Conservation (phyloP, 129 eudicot genomes). For the Kitagawia praeruptora region DNA sequence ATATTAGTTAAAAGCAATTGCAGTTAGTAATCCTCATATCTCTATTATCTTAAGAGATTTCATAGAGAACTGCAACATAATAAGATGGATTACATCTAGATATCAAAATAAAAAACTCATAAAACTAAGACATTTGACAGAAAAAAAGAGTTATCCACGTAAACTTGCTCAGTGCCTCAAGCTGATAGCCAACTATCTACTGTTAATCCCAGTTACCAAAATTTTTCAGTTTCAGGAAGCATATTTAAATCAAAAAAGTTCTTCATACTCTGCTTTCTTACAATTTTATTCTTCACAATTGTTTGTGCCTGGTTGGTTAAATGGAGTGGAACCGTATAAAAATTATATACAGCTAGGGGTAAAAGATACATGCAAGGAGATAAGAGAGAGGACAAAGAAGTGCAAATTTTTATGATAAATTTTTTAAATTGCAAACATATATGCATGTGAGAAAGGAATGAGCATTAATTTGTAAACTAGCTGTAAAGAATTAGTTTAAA, state of each 20-base stretch:
- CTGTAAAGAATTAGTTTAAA: neutral
- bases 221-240: neutral
- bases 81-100: neutral
- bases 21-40: neutral
- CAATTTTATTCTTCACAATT: neutral
- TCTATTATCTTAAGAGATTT: neutral
- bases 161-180: neutral
- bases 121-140: neutral
- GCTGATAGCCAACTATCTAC: neutral
- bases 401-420: neutral
- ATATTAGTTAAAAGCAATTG: neutral
- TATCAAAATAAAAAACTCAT: neutral
- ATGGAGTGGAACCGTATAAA: neutral
- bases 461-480: neutral
- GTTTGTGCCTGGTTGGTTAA: neutral
- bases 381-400: neutral
- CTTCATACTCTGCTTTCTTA: neutral
- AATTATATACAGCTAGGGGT: neutral
- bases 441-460: neutral
- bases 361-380: neutral
- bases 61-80: neutral
- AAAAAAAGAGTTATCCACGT: neutral
- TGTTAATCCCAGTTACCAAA: neutral
- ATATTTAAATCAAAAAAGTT: neutral
- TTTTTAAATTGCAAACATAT: neutral